Conservation (phyloP, 257 asterid genomes). For the Cinchona pubescens region DNA sequence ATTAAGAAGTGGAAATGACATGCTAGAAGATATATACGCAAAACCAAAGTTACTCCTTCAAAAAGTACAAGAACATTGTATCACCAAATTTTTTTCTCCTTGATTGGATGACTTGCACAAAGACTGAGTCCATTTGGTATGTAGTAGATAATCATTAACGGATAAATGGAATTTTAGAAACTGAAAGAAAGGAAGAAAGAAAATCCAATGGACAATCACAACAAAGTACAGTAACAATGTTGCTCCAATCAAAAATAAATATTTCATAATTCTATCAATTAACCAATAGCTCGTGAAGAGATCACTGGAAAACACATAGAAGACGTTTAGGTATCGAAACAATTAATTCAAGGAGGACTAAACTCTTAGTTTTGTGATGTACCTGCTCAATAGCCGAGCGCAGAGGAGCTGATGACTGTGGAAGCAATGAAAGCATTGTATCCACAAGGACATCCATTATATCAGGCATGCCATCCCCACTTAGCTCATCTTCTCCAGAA, state of each 20-base stretch:
- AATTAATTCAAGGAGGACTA: neutral
- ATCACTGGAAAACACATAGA: too few species aligned
- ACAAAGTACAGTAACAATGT: neutral
- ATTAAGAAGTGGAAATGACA: neutral
- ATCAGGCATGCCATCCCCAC: constrained; percentile 56
- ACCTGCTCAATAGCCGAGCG: constrained; percentile 95
- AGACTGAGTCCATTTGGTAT: neutral
- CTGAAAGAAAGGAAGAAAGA: neutral
- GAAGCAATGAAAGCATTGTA: constrained; percentile 88
- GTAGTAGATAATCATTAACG: too few species aligned
- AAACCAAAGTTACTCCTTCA: neutral
- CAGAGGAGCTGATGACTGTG: constrained; percentile 87
- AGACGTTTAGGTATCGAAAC: neutral
- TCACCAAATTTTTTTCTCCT: neutral
- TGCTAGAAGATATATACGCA: neutral
- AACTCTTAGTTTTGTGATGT: constrained; percentile 17
- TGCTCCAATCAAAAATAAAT: neutral
- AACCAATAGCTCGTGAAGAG: neutral
- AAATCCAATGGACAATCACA: neutral
- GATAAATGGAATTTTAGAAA: too few species aligned
- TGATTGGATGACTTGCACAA: neutral
- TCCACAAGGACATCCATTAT: constrained; percentile 94
- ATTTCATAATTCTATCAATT: neutral
- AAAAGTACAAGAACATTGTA: neutral
- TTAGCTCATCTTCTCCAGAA: constrained; percentile 76